phyloP scores from a whole-genome alignment of 805 yeast species.

The Ogataea saltuana region DNA sequence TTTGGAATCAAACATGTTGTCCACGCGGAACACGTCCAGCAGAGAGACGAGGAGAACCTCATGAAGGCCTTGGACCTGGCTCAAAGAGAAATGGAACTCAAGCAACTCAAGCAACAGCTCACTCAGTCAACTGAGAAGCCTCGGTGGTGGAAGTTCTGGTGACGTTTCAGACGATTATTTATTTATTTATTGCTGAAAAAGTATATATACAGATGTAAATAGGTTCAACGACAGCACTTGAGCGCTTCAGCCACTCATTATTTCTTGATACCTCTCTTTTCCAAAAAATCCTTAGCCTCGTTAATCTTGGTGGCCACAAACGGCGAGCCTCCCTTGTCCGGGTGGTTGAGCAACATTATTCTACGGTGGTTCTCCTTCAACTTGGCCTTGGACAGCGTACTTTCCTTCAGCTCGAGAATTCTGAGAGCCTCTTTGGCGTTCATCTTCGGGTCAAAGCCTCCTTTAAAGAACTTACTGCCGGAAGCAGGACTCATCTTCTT shows the following conservation, averaged over 20 bases:
- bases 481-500: slow-evolving; percentile 68
- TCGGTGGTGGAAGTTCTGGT: slow-evolving; percentile 36
- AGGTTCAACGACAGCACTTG: not conserved
- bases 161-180: not conserved
- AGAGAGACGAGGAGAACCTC: slow-evolving; percentile 62
- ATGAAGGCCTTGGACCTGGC: slow-evolving; percentile 49
- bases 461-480: slow-evolving; percentile 68
- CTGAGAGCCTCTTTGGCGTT: slow-evolving; percentile 83
- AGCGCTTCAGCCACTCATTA: slow-evolving; percentile 10
- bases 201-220: not conserved
- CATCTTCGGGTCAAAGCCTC: slow-evolving; percentile 94
- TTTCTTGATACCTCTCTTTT: slow-evolving; percentile 56
- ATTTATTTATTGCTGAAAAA: slow-evolving; percentile 1
- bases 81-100: slow-evolving; percentile 32
- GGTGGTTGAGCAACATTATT: slow-evolving; percentile 88
- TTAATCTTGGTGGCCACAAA: slow-evolving; percentile 87
- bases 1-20: slow-evolving; percentile 60
- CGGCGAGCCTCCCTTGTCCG: slow-evolving; percentile 93
- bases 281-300: slow-evolving; percentile 84
- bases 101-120: slow-evolving; percentile 16
- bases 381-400: slow-evolving; percentile 58
- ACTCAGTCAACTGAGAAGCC: slow-evolving; percentile 13
- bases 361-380: slow-evolving; percentile 78
- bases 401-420: slow-evolving; percentile 74
- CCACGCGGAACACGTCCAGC: slow-evolving; percentile 71